Base-by-base conservation (phyloP, 1,284 basidiomycete species). In the Moesziomyces sp. region DNA sequence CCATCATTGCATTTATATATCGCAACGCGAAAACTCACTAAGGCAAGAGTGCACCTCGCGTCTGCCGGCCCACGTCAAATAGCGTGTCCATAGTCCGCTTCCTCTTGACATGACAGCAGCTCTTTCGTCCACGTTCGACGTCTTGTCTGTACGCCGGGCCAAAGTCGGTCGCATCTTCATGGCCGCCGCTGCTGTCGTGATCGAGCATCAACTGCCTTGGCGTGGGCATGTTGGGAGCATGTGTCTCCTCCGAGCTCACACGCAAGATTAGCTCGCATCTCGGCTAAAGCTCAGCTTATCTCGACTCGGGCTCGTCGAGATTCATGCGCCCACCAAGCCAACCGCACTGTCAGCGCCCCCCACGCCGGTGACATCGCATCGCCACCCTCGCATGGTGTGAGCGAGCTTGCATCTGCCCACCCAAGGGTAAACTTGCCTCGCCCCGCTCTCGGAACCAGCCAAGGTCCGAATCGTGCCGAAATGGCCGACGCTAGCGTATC, bases 1-100 rank as follows among this genome's bases (percentile, higher is more conserved):
- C n/a, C 1, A 18, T 6, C 0, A 26, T 45, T 62, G 52, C n/a
- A 40, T 58, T 47, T 28, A 68, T 47, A 35, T 43, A 38, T 2
- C 40, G 21, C 21, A 21, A 21, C 21, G 21, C 21, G 21, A 21
- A 21, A 21, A 21, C 21, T 21, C 21, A 21, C 21, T 21, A 21
- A 21, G 21, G 21, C 21, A 21, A 21, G 21, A 21, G 21, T 21
- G 21, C 21, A 21, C 21, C 30, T 28, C 30, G 30, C 11, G 14
- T 40, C 38, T 40, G 38, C 38, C 38, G 18, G 38, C 14, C 6
- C 38, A 18, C 38, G 38, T 40, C 38, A 40, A 18, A 5, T 40
- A 40, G 38, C 38, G 16, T 10, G 9, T 3, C 16, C 38, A 40
- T 40, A 16, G 16, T 7, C 16, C 14, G 16, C 38, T 5, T 40